Evolutionary conservation across 805 yeast genomes (phyloP), one percentile per base, ranked within the genome.

Genomic region (Saturnispora quitensis): DNA sequence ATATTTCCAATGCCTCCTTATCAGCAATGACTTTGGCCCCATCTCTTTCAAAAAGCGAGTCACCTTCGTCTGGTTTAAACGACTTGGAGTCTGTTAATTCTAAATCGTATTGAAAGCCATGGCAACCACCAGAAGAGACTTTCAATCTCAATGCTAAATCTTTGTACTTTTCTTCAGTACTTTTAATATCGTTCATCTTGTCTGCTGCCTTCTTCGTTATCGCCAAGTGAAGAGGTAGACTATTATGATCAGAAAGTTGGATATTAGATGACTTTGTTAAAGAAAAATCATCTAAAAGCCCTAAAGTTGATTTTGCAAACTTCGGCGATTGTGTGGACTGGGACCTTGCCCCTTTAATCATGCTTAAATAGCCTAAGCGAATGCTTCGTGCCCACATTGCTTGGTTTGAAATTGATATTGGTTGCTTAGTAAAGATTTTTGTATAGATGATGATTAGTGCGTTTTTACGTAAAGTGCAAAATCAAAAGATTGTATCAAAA

Each of bases 111-210:
- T 93, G 98, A 68, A 88, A 93, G 18, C 99, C 99, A 66, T 93
- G 99, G 65, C 99, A 93, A 1, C 99, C 99, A 9, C 99, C 99
- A 62, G 95, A 85, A 60, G 89, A 97, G 9, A 93, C 97, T 12
- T 74, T 70, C 3, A 91, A 79, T 48, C 85, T 72, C 18, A 91
- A 70, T 0, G 89, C 88, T n/a, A 81, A 61, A 34, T 80, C 69
- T 0, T 80, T 78, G 50, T 82, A 76, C 8, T 69, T 57, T 51
- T 87, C 95, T 9, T 70, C 72, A 6, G 63, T 58, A 12, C 80
- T 74, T 38, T 38, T 18, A 9, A 88, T 74, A 3, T 58, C 59
- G 28, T 73, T 74, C 43, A 88, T 69, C 63, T 84, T 85, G 8
- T 62, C 63, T 28, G 74, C 68, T 2, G 84, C 84, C 17, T 71